phyloP scores from a whole-genome alignment of 768 basidiomycete species.

The Tulasnella calospora region DNA sequence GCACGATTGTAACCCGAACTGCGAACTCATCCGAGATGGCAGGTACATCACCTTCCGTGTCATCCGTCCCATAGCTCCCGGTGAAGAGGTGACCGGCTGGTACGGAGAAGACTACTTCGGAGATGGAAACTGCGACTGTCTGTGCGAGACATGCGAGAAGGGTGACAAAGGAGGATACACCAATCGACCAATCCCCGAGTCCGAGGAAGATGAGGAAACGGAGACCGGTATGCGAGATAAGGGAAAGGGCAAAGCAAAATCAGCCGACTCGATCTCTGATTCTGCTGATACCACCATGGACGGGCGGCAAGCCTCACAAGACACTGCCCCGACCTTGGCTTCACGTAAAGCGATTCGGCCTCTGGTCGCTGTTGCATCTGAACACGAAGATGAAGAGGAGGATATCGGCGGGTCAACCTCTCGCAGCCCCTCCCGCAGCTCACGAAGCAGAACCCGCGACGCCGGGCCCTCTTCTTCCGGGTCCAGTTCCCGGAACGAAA shows the following conservation, averaged over 20 bases:
- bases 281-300: not conserved
- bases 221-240: not conserved
- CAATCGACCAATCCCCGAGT: constrained; percentile 20
- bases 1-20: constrained; percentile 90
- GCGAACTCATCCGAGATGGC: constrained; percentile 82
- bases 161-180: constrained; percentile 68
- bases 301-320: not conserved
- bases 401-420: constrained; percentile 1
- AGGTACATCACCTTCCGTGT: constrained; percentile 86
- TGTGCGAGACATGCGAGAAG: constrained; percentile 84
- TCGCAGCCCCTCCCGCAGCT: not conserved
- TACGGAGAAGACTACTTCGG: constrained; percentile 88
- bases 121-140: constrained; percentile 64
- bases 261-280: not conserved
- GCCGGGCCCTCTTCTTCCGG: not conserved
- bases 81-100: constrained; percentile 85
- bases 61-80: constrained; percentile 66
- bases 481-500: not conserved
- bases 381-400: constrained; percentile 26
- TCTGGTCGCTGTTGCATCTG: constrained; percentile 12
- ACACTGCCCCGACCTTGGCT: not conserved
- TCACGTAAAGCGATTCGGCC: constrained; percentile 14
- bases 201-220: not conserved
- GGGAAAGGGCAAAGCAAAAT: constrained; percentile 21
- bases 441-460: not conserved